Percentiles rank a stretch among this genome's conserved stretches.
Conservation (phyloP, 805 yeast genomes). For the Candida ortonii region DNA sequence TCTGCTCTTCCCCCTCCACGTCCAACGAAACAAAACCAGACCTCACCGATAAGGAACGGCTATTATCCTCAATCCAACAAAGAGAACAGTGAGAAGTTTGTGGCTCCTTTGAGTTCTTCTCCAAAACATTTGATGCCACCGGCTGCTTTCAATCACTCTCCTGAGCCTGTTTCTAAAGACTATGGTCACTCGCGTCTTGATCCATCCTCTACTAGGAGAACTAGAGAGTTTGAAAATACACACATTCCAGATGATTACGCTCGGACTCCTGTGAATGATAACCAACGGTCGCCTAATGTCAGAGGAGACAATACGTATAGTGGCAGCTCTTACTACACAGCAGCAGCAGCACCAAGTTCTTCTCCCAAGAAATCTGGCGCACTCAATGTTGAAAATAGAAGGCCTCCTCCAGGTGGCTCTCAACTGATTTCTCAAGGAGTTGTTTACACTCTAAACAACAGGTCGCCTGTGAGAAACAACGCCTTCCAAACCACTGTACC, state of each 20-base stretch:
- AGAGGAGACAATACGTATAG: conserved; percentile 7
- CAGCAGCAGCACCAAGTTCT: conserved; percentile 8
- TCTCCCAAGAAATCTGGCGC: conserved; percentile 6
- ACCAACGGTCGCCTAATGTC: conserved; percentile 4
- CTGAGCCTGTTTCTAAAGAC: conserved; percentile 2
- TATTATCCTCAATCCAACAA: too few species aligned
- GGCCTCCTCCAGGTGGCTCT: conserved; percentile 11
- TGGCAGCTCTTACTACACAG: conserved; percentile 10
- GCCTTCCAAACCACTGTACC: neutral
- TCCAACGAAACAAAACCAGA: conserved; percentile 1
- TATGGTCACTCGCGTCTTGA: neutral
- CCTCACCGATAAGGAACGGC: conserved; percentile 3
- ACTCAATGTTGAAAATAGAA: conserved; percentile 4
- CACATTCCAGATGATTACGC: too few species aligned
- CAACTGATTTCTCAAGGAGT: neutral
- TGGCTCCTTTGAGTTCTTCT: neutral
- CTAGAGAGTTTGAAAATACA: too few species aligned
- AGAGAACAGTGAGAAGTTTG: conserved; percentile 1
- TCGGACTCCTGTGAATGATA: too few species aligned
- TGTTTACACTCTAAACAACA: neutral
- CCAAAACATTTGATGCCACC: neutral
- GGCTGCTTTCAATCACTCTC: neutral
- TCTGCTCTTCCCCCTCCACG: conserved; percentile 6
- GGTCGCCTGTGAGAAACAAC: too few species aligned
- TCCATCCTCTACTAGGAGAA: too few species aligned